Base-by-base conservation (phyloP, 2,329 filamentous ascomycete genomes). In the Aspergillus awamori region DNA sequence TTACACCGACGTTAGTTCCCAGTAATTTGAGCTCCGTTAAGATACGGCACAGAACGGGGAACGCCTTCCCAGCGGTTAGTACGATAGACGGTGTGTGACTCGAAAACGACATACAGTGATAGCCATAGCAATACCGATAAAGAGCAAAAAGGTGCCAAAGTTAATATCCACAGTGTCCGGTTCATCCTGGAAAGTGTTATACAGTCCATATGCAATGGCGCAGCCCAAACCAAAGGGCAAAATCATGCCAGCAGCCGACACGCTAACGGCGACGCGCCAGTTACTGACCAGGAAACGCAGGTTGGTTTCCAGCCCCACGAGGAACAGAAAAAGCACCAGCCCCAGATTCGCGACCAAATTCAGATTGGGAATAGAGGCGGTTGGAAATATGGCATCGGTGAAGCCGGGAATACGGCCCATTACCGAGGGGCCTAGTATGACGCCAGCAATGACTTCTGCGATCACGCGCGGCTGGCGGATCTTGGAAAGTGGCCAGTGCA, bases 31-130 rank as follows among this genome's bases (percentile, higher is more conserved):
- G 82, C 76, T 97, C 93, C 0, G 92, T 94, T 66, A 98, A 80
- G 67, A 98, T 98, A 74, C 94, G 91, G 72, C 94, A 97, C 11
- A 98, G 85, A 0, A 98, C 94, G 0, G 94, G 94, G 69, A 98
- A 89, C 13, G 87, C 87, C 83, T 86, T 2, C 13, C 8, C 11
- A 2, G 3, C 5, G 15, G 4, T 28, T 26, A 48, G 45, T 1
- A 11, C 26, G 3, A 1, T 28, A 28, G 20, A 20, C 20, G 20
- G 20, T 20, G 2, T 20, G 20, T 20, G 20, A 20, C 20, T 20
- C 20, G 2, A 20, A 20, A 20, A 2, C 2, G 20, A 20, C 20
- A 2, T 20, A 20, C 92, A 1, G 94, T 97, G 68, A 98, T 98
- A 28, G 93, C 91, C 77, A 97, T 89, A 0, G 94, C 94, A 57